Evolutionary conservation across 345 rosid species (phyloP).

Genomic region (Euphorbia tirucalli): DNA sequence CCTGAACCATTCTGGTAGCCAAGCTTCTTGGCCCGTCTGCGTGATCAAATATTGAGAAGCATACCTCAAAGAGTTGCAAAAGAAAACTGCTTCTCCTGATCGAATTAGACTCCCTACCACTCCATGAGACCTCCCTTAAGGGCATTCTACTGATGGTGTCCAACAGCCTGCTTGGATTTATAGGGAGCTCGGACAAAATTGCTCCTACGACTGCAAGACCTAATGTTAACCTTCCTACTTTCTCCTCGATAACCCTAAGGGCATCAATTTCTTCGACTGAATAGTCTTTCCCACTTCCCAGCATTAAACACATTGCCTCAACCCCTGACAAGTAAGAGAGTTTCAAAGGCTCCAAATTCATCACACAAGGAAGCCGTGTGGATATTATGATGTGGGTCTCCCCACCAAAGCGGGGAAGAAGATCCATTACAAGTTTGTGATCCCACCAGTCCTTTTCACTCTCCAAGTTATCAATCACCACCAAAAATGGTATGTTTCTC

Average conservation of each 20-base stretch:
- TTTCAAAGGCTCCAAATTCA: constrained; percentile 85
- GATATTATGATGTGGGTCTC: constrained; percentile 88
- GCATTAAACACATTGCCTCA: constrained; percentile 89
- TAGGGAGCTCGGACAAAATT: constrained; percentile 81
- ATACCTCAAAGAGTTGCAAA: constrained; percentile 84
- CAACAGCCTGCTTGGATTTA: constrained; percentile 78
- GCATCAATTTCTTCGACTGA: constrained; percentile 65
- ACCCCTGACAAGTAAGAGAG: constrained; percentile 77
- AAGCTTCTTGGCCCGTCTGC: constrained; percentile 86
- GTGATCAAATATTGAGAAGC: constrained; percentile 93
- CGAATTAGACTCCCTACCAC: constrained; percentile 44
- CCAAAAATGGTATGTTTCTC: constrained; percentile 87
- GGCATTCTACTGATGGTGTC: constrained; percentile 91
- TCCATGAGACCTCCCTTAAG: constrained; percentile 58
- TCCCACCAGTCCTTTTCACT: constrained; percentile 99
- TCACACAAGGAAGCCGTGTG: constrained; percentile 60
- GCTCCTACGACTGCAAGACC: constrained; percentile 85
- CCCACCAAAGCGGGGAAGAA: constrained; percentile 93
- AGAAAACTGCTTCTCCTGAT: constrained; percentile 58
- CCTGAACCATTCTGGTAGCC: constrained; percentile 89
- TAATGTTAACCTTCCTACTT: constrained; percentile 68
- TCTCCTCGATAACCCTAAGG: constrained; percentile 77
- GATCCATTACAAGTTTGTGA: constrained; percentile 82
- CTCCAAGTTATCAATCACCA: constrained; percentile 87
- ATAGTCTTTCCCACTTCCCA: constrained; percentile 60